Percentiles rank a stretch among this genome's conserved stretches.
Evolutionary conservation across 2,329 filamentous ascomycete genomes (phyloP).

Genomic region (Neobulgaria alba): DNA sequence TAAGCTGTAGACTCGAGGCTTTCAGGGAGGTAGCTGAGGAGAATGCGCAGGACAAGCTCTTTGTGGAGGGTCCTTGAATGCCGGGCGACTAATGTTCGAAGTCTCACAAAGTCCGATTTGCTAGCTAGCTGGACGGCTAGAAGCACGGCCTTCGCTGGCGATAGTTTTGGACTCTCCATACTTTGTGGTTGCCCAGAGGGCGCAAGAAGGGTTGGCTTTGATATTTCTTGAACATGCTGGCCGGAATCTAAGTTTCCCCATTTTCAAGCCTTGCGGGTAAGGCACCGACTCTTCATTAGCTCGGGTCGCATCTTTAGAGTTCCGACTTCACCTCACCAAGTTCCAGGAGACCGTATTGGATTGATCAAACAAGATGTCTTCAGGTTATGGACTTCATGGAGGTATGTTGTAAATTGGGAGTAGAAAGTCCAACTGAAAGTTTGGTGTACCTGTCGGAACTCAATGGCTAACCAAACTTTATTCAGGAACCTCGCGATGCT

Average conservation of each 20-base stretch:
- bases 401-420: constrained; percentile 54
- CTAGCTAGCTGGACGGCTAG: constrained; percentile 64
- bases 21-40: constrained; percentile 73
- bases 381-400: constrained; percentile 73
- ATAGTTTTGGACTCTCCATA: constrained; percentile 37
- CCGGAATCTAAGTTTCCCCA: too few species aligned
- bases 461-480: constrained; percentile 19
- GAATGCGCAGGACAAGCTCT: constrained; percentile 60
- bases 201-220: constrained; percentile 6
- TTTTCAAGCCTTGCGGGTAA: constrained; percentile 6
- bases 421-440: too few species aligned
- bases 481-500: constrained; percentile 59
- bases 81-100: constrained; percentile 50
- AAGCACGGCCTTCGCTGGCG: constrained; percentile 60
- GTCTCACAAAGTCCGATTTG: constrained; percentile 52
- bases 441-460: too few species aligned
- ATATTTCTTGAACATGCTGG: constrained; percentile 1
- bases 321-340: constrained; percentile 20
- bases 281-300: constrained; percentile 16
- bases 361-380: constrained; percentile 51
- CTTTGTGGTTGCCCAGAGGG: constrained; percentile 10
- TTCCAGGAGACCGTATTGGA: constrained; percentile 12
- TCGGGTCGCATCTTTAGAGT: neutral
- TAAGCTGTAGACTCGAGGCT: constrained; percentile 56
- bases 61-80: constrained; percentile 50